Evolutionary conservation across 768 basidiomycete species (phyloP), one percentile per base, ranked within the genome.

Genomic region (Termitomyces sp.): DNA sequence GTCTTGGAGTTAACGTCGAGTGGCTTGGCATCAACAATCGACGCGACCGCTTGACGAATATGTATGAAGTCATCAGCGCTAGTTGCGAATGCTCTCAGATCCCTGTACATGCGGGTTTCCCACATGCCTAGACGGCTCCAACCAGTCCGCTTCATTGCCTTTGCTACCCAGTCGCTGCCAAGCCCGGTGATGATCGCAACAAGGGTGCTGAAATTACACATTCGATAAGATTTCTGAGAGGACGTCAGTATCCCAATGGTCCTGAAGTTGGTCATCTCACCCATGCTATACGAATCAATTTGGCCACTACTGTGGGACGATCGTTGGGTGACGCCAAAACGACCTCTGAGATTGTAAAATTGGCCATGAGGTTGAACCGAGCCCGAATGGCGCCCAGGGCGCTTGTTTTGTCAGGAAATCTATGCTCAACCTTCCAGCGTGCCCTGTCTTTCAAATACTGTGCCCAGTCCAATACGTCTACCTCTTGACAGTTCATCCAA

Each of bases 241-340:
- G 59, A 16, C 58, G 49, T 40, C 18, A 56, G 55, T 13, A 62
- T 8, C n/a, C n/a, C 27, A 52, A n/a, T 6, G 13, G 26, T 27
- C n/a, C 18, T 8, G n/a, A 7, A 13, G 18, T 30, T n/a, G 36
- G 18, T 18, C 44, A 27, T 75, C 87, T 68, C 63, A 93, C 93
- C 80, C 86, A 93, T 39, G 94, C 94, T 56, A 96, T 76, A 42
- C 91, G 85, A 60, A 95, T 86, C 68, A 96, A 88, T 73, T 93
- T 95, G 57, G 75, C 76, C 49, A 91, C 82, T 20, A 97, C 73
- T 47, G 78, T 60, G 36, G 79, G 80, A 20, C 94, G 81, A 53
- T 91, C 85, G 53, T 71, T 71, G 5, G 86, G 86, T 9, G 80
- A 80, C 1, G 93, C 89, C 56, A 93, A 73, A 24, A 93, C 81